Conservation (phyloP, 164 flowering plant species). For the Paratinospora sagittata region DNA sequence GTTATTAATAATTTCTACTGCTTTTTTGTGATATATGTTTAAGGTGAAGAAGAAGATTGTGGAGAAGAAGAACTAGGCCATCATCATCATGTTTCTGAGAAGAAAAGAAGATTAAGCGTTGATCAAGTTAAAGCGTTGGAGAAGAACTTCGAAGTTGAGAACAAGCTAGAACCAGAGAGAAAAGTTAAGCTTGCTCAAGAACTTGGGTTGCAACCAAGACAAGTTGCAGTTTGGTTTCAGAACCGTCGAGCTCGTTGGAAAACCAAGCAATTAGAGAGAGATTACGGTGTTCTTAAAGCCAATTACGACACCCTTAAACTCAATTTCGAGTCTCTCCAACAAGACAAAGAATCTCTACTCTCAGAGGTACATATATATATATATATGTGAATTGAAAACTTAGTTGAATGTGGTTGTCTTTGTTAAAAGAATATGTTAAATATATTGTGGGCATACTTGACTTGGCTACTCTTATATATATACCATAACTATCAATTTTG, state of each 20-base stretch:
- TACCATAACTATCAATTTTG: too few species aligned
- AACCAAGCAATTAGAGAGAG: conserved; percentile 79
- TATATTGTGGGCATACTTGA: too few species aligned
- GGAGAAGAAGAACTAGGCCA: conserved; percentile 29
- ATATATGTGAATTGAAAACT: neutral
- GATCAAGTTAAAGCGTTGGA: conserved; percentile 86
- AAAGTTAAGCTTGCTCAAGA: conserved; percentile 81
- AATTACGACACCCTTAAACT: conserved; percentile 50
- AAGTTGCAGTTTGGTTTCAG: conserved; percentile 97
- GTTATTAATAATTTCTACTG: too few species aligned
- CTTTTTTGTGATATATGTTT: neutral
- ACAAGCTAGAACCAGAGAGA: conserved; percentile 90
- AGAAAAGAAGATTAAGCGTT: conserved; percentile 62
- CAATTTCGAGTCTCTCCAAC: conserved; percentile 52
- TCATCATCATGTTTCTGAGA: conserved; percentile 34
- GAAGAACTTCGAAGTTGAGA: conserved; percentile 77
- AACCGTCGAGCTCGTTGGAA: conserved; percentile 95
- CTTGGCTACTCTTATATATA: too few species aligned
- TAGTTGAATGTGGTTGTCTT: too few species aligned
- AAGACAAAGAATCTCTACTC: conserved; percentile 60
- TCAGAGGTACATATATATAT: conserved; percentile 54
- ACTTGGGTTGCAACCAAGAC: conserved; percentile 83
- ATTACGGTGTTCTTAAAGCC: conserved; percentile 55
- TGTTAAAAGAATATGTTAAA: too few species aligned
- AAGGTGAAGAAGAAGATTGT: neutral